Evolutionary conservation across 768 basidiomycete species (phyloP).

Genomic region (Coprinopsis strossmayeri): DNA sequence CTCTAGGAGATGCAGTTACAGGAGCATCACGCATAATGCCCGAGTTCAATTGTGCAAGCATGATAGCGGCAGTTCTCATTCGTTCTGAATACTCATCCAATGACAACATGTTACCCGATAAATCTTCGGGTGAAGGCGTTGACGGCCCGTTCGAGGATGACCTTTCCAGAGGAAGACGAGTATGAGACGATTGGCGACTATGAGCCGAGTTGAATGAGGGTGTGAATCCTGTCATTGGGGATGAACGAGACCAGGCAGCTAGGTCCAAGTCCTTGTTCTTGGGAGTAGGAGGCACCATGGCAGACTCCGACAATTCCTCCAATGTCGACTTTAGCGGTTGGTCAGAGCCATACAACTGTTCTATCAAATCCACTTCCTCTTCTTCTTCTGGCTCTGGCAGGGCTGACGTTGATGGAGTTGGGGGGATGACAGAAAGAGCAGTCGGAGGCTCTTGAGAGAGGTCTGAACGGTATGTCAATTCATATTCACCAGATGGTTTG

Average conservation of each 20-base stretch:
- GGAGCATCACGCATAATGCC: conserved; percentile 52
- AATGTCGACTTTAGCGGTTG: conserved; percentile 62
- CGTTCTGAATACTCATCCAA: conserved; percentile 97
- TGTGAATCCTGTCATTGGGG: conserved; percentile 13
- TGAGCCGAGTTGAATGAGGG: conserved; percentile 1
- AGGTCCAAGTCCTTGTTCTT: conserved; percentile 90
- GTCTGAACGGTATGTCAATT: conserved; percentile 22
- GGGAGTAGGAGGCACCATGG: conserved; percentile 73
- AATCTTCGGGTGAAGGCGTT: not conserved
- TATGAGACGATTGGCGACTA: not conserved
- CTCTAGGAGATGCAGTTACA: conserved; percentile 15
- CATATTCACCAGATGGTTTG: conserved; percentile 1
- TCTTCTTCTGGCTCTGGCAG: conserved; percentile 56
- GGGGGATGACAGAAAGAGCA: conserved; percentile 6
- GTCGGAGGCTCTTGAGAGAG: conserved; percentile 12
- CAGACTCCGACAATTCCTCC: conserved; percentile 79
- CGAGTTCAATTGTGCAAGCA: conserved; percentile 95
- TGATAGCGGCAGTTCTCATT: conserved; percentile 97
- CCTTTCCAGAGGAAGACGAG: not conserved
- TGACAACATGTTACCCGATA: conserved; percentile 40
- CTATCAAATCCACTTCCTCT: conserved; percentile 95
- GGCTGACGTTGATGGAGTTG: conserved; percentile 16
- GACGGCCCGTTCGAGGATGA: not conserved
- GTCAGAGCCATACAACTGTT: conserved; percentile 85
- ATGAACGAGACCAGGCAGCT: conserved; percentile 50